Base-by-base conservation (phyloP, 768 basidiomycete species). In the Termitomyces sp. region DNA sequence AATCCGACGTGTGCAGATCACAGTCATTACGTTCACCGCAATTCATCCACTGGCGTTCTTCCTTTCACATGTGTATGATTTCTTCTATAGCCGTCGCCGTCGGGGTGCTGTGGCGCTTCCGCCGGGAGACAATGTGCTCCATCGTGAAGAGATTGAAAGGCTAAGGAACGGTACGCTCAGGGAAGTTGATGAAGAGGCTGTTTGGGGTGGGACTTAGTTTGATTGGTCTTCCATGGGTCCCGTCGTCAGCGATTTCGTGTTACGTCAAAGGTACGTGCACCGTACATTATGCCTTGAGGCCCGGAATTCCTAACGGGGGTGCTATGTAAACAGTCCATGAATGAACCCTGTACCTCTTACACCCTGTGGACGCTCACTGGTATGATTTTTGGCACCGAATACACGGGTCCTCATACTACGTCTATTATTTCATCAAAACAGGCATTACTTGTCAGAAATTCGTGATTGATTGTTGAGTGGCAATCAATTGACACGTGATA, bases 11-110 rank as follows among this genome's bases (percentile, higher is more conserved):
- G 10, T 38, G 37, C 9, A 90, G 88, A 75, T 84, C 12, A 77
- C 85, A 1, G 76, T 73, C 0, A 76, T 90, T 33, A 58, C 79
- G 28, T 90, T 88, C 69, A 89, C 88, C 1, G 75, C 76, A 8
- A 59, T 90, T 0, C 86, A 86, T 55, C 89, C 90, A 1, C 69
- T 91, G 2, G 77, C 73, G 2, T 73, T 89, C 35, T 50, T 88
- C 6, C 68, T 71, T 0, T 69, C 80, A 0, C 63, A 75, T 21
- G 50, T 82, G 1, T 84, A 80, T n/a, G 51, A 60, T 26, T 62
- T 66, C 30, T 70, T 75, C 44, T 62, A 63, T 35, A 57, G 51
- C 1, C 60, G 56, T 17, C 33, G 31, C 15, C 59, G 33, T 14
- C 50, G 59, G 21, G 31, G 41, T 28, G 44, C 23, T 11, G 54